phyloP scores from a whole-genome alignment of 768 basidiomycete species.

The Dioszegia aurantiaca region DNA sequence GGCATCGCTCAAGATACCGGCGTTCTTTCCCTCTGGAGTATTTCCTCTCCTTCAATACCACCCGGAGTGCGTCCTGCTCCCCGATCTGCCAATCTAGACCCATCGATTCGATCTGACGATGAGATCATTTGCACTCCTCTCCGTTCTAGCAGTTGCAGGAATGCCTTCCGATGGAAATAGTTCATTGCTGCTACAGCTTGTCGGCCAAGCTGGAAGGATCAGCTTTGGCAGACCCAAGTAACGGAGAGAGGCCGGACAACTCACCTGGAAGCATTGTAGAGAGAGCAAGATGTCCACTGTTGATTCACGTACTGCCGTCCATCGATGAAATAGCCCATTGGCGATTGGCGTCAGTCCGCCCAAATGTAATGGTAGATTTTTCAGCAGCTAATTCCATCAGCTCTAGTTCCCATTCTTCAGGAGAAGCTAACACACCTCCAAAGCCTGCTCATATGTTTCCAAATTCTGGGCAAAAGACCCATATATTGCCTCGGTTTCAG shows the following conservation, averaged over 20 bases:
- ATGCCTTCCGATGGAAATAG: constrained; percentile 41
- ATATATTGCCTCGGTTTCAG: constrained; percentile 73
- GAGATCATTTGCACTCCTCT: neutral
- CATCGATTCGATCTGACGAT: neutral
- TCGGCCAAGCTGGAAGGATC: constrained; percentile 30
- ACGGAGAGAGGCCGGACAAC: too few species aligned
- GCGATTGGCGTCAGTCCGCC: constrained; percentile 82
- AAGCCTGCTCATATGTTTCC: constrained; percentile 78
- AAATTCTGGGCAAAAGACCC: constrained; percentile 68
- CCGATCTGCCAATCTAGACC: neutral
- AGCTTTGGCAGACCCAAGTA: too few species aligned
- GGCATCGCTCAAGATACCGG: constrained; percentile 1
- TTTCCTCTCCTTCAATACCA: neutral
- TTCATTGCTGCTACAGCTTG: constrained; percentile 39
- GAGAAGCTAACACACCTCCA: constrained; percentile 63
- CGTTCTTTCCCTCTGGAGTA: neutral
- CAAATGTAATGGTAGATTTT: constrained; percentile 67
- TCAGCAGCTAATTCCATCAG: constrained; percentile 64
- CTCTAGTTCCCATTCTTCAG: neutral
- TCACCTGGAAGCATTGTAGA: constrained; percentile 16
- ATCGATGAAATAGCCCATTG: constrained; percentile 87
- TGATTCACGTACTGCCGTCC: constrained; percentile 68
- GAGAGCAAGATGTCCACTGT: constrained; percentile 61
- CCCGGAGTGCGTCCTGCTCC: neutral
- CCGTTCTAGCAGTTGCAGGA: constrained; percentile 28